phyloP scores from a whole-genome alignment of 768 basidiomycete species.

The Xerocomellus chrysenteron region DNA sequence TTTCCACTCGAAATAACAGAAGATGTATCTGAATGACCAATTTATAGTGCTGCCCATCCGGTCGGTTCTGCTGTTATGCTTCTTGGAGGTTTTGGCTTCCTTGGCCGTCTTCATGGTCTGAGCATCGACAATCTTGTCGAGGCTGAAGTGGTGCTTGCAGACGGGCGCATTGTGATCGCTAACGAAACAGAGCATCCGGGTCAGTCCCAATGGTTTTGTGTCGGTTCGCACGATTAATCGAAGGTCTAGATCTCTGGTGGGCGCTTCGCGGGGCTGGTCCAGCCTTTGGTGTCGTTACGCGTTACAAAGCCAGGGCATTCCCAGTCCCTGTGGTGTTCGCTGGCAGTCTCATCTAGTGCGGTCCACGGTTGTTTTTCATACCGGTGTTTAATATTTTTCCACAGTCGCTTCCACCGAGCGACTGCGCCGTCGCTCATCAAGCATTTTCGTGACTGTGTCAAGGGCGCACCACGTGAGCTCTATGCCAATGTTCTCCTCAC shows the following conservation, averaged over 20 bases:
- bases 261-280: conserved; percentile 83
- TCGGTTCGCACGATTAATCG: not conserved
- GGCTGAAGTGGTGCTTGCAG: conserved; percentile 88
- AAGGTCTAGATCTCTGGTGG: conserved; percentile 76
- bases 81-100: conserved; percentile 86
- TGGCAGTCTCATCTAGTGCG: conserved; percentile 89
- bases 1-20: conserved; percentile 4
- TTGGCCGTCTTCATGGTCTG: conserved; percentile 79
- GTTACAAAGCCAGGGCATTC: conserved; percentile 88
- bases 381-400: conserved; percentile 8
- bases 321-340: conserved; percentile 90
- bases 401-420: conserved; percentile 81
- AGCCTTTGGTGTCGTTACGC: conserved; percentile 78
- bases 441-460: conserved; percentile 92
- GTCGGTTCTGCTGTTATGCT: conserved; percentile 79
- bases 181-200: conserved; percentile 73
- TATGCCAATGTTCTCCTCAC: conserved; percentile 91
- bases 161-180: conserved; percentile 80
- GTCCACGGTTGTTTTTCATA: conserved; percentile 10
- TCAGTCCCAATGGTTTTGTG: conserved; percentile 26
- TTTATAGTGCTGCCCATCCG: conserved; percentile 71
- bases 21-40: conserved; percentile 3
- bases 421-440: conserved; percentile 86
- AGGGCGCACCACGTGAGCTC: conserved; percentile 80
- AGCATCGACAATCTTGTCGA: conserved; percentile 91